These are phyloP conservation scores for Phalaenopsis aphrodite DNA, from an alignment of 106 monocot genomes.

Conservation along the genomic window DNA sequence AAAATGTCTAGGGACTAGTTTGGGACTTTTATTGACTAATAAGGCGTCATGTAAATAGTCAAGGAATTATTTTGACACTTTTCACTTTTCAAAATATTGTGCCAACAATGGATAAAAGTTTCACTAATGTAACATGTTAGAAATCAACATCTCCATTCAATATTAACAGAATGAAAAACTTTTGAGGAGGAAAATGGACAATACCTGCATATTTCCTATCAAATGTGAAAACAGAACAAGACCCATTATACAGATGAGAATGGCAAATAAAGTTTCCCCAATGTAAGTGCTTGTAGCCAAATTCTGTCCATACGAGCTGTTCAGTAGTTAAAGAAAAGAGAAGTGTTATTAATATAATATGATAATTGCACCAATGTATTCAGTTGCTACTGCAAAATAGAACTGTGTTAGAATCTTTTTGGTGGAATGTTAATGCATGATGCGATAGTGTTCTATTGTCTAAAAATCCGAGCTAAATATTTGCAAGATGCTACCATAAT, in stretches of 20 bases:
- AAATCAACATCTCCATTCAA: too few relatives aligned
- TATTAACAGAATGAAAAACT: too few relatives aligned
- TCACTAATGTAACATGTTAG: not conserved
- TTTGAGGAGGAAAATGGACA: not conserved
- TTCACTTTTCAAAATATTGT: not conserved
- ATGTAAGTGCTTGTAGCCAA: constrained; percentile 64
- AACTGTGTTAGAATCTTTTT: not conserved
- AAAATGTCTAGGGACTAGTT: too few relatives aligned
- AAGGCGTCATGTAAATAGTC: too few relatives aligned
- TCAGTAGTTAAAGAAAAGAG: constrained; percentile 4
- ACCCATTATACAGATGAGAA: constrained; percentile 64
- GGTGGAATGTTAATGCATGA: not conserved
- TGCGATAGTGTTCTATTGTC: not conserved
- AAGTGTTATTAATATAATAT: not conserved
- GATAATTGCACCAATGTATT: not conserved
- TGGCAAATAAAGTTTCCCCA: constrained; percentile 72
- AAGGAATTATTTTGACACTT: too few relatives aligned
- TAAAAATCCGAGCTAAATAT: too few relatives aligned
- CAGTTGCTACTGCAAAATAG: not conserved
- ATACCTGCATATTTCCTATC: constrained; percentile 98
- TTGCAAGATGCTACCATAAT: too few relatives aligned
- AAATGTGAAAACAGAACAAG: constrained; percentile 84
- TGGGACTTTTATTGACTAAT: too few relatives aligned
- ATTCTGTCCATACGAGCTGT: constrained; percentile 85
- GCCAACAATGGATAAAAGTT: not conserved